Conservation (phyloP, 2,329 filamentous ascomycete species). For the Lachnellula willkommii region DNA sequence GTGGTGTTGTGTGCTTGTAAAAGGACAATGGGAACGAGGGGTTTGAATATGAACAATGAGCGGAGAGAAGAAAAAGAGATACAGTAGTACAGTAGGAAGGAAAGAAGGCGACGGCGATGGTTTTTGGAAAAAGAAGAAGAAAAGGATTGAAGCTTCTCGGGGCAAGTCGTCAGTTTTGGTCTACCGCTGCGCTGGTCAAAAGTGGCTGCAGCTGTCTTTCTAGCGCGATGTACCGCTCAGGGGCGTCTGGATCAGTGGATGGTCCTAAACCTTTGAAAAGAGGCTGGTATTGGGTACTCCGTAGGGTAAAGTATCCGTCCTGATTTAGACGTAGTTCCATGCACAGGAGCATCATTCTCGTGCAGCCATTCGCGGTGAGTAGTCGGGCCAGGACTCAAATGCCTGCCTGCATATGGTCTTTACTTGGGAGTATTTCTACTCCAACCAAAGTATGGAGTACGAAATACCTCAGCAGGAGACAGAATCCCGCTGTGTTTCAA, state of each 20-base stretch:
- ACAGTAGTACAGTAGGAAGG: not conserved
- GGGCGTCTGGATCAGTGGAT: not conserved
- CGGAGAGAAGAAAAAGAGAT: not conserved
- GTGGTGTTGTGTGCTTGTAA: not conserved
- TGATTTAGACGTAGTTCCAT: not conserved
- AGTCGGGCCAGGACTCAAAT: not conserved
- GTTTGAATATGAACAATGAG: not conserved
- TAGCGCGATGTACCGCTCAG: not conserved
- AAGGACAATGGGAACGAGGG: not conserved
- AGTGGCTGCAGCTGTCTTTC: not conserved
- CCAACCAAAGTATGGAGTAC: not conserved
- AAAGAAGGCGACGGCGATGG: not conserved
- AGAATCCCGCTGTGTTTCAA: not conserved
- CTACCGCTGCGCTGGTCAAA: not conserved
- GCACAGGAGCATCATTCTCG: not conserved
- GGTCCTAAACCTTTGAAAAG: not conserved
- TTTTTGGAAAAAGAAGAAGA: not conserved
- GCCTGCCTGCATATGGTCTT: not conserved
- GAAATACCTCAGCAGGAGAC: too few species aligned
- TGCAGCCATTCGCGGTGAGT: not conserved
- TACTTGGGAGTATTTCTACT: not conserved
- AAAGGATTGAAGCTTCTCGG: not conserved
- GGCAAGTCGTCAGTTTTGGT: not conserved
- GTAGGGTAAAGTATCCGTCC: not conserved
- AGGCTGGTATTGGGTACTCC: not conserved